phyloP scores from a whole-genome alignment of 148 eudicot species.

The Persicaria tinctoria region DNA sequence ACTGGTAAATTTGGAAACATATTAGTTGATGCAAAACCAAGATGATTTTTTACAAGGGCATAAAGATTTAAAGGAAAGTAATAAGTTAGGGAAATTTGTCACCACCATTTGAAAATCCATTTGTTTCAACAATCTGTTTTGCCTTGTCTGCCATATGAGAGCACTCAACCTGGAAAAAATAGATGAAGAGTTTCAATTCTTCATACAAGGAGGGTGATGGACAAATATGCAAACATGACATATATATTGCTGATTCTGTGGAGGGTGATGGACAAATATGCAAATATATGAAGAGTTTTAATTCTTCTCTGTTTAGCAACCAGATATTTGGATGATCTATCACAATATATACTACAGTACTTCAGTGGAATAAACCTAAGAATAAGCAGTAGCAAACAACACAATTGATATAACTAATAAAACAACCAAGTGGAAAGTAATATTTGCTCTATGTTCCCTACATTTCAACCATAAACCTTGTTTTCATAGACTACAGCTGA shows the following conservation, averaged over 20 bases:
- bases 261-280: too few species aligned
- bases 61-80: background rate
- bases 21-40: background rate
- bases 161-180: conserved; percentile 72
- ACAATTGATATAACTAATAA: background rate
- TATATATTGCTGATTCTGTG: background rate
- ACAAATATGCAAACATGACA: background rate
- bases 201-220: background rate
- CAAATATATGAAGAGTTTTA: too few species aligned
- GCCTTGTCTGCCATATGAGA: conserved; percentile 97
- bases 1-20: conserved; percentile 35
- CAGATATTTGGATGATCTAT: background rate
- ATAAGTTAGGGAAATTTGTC: background rate
- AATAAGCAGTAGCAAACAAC: background rate
- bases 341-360: background rate
- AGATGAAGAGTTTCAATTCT: conserved; percentile 4
- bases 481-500: too few species aligned
- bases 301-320: background rate
- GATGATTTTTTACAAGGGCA: background rate
- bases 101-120: conserved; percentile 76
- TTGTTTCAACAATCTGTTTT: conserved; percentile 69
- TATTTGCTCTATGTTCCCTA: too few species aligned
- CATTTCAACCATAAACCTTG: too few species aligned
- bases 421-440: background rate
- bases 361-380: background rate